Evolutionary conservation across 2,329 filamentous ascomycete species (phyloP).

Genomic region (Xylariaceae sp.): DNA sequence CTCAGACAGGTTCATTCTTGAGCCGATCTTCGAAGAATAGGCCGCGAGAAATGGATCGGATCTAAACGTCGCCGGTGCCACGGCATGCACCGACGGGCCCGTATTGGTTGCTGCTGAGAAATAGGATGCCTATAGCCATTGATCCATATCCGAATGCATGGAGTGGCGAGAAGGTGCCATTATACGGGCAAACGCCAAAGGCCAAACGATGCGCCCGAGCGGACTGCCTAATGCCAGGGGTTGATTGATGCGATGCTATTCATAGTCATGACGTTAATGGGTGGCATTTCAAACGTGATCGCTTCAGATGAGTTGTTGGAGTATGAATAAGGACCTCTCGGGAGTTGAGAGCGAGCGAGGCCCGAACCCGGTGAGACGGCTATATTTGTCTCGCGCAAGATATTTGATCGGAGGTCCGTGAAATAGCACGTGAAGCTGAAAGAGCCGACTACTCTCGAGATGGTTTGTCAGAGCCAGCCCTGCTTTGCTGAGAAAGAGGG

Average conservation of each 20-base stretch:
- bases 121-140: neutral
- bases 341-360: neutral
- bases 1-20: neutral
- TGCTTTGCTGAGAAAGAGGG: neutral
- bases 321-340: conserved; percentile 1
- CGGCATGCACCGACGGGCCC: neutral
- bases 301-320: neutral
- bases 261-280: conserved; percentile 1
- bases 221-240: neutral
- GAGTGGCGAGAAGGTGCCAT: too few species aligned
- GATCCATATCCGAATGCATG: neutral
- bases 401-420: conserved; percentile 26
- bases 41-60: neutral
- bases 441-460: conserved; percentile 1
- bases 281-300: neutral
- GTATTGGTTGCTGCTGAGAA: neutral
- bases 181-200: too few species aligned
- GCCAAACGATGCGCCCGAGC: too few species aligned
- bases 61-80: too few species aligned
- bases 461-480: neutral
- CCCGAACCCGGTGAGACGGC: neutral
- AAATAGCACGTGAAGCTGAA: conserved; percentile 13
- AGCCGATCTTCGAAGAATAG: neutral
- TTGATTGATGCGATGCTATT: neutral
- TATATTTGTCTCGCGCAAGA: conserved; percentile 14